Conservation (phyloP, 768 basidiomycete genomes). For the Macrocybe gigantea region DNA sequence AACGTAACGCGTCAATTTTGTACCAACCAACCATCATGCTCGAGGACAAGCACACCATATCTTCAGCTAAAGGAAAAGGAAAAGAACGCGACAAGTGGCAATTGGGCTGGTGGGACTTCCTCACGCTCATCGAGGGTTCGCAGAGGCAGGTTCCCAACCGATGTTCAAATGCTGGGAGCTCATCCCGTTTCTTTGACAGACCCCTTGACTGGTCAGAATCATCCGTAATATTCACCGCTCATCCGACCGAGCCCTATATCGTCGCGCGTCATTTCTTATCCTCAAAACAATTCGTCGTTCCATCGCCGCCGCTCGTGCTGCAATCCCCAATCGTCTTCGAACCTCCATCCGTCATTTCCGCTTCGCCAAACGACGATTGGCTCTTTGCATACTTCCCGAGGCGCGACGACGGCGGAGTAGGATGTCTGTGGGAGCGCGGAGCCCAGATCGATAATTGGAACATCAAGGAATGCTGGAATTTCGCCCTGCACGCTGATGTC, state of each 20-base stretch:
- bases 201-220: constrained; percentile 68
- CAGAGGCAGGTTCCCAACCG: constrained; percentile 38
- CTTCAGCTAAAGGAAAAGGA: constrained; percentile 49
- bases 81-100: constrained; percentile 51
- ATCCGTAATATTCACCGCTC: constrained; percentile 65
- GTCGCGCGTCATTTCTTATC: constrained; percentile 66
- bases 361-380: constrained; percentile 54
- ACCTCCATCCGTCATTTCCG: constrained; percentile 57
- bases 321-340: constrained; percentile 43
- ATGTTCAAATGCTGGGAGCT: neutral
- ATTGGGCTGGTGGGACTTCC: constrained; percentile 71
- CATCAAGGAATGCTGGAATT: constrained; percentile 50
- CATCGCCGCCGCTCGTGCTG: constrained; percentile 46
- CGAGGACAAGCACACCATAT: constrained; percentile 18
- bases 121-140: constrained; percentile 49
- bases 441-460: constrained; percentile 57
- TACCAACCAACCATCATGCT: constrained; percentile 6
- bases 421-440: constrained; percentile 62
- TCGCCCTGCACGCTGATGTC: constrained; percentile 46
- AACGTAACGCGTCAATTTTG: neutral
- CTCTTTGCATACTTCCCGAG: constrained; percentile 75
- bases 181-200: constrained; percentile 26
- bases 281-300: constrained; percentile 55
- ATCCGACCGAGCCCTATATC: constrained; percentile 55
- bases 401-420: constrained; percentile 46